phyloP scores from a whole-genome alignment of 305 asterid genomes.

The Andrographis paniculata region DNA sequence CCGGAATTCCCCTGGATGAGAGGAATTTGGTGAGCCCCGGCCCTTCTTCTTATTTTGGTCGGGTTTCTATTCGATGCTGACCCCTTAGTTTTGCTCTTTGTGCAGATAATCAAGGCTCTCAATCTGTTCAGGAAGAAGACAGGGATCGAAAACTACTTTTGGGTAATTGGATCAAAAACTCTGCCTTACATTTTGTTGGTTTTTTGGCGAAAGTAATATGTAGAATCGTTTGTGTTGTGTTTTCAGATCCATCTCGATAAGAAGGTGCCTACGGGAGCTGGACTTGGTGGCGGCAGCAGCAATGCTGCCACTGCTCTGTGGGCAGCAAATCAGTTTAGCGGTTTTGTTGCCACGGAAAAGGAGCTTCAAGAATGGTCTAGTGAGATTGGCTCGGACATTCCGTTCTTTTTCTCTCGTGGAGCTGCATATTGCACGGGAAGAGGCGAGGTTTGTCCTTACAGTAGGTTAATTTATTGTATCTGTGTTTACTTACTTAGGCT shows the following conservation, averaged over 20 bases:
- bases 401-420: constrained; percentile 97
- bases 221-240: constrained; percentile 9
- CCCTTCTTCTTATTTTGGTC: constrained; percentile 2
- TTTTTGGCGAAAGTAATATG: background rate
- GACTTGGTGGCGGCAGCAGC: constrained; percentile 99
- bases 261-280: constrained; percentile 96
- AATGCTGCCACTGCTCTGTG: constrained; percentile 99
- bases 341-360: constrained; percentile 72
- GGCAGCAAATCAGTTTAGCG: constrained; percentile 97
- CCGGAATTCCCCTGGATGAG: constrained; percentile 91
- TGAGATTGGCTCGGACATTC: constrained; percentile 92
- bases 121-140: constrained; percentile 91
- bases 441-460: constrained; percentile 56
- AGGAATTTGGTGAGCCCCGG: constrained; percentile 61
- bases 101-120: constrained; percentile 89
- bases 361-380: constrained; percentile 96
- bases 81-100: constrained; percentile 2
- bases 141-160: constrained; percentile 63
- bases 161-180: constrained; percentile 35
- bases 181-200: background rate
- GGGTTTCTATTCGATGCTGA: background rate
- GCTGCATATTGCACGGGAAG: constrained; percentile 92
- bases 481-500: constrained; percentile 1
- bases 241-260: constrained; percentile 87
- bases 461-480: constrained; percentile 4